Percentiles rank a stretch among this genome's conserved stretches.
Conservation (phyloP, 345 rosid genomes). For the Hevea brasiliensis region DNA sequence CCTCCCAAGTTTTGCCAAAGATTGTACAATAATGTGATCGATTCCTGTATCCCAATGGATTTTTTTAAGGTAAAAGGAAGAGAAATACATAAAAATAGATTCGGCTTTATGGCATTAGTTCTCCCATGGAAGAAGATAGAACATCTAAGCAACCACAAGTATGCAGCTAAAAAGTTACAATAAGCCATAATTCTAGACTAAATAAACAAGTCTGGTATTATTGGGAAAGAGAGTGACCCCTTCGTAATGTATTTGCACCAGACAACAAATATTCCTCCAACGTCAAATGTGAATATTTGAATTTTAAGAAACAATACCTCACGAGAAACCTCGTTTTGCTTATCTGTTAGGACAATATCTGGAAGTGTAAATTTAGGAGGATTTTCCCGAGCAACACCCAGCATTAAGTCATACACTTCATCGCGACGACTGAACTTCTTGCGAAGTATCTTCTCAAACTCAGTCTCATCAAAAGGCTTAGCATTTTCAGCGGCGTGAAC, state of each 20-base stretch:
- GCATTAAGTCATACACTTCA: conserved; percentile 84
- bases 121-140: conserved; percentile 17
- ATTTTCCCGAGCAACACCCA: conserved; percentile 75
- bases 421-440: conserved; percentile 67
- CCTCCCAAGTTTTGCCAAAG: neutral
- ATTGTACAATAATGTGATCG: neutral
- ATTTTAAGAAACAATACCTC: no score
- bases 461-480: conserved; percentile 70
- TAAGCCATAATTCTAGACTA: conserved; percentile 28
- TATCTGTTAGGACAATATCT: conserved; percentile 53
- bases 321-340: conserved; percentile 35
- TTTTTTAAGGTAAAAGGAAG: neutral
- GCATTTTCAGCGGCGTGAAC: conserved; percentile 89
- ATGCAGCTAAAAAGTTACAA: conserved; percentile 11
- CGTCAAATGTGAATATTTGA: conserved; percentile 26
- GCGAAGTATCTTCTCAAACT: conserved; percentile 86
- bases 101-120: conserved; percentile 3
- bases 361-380: conserved; percentile 79
- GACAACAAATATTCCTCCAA: conserved; percentile 34
- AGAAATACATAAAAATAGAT: no score
- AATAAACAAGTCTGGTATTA: conserved; percentile 39
- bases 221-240: conserved; percentile 41
- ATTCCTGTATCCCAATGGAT: neutral
- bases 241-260: conserved; percentile 35
- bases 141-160: conserved; percentile 21